Base-by-base conservation (phyloP, 2,329 filamentous ascomycete species). In the Diaporthe helianthi region DNA sequence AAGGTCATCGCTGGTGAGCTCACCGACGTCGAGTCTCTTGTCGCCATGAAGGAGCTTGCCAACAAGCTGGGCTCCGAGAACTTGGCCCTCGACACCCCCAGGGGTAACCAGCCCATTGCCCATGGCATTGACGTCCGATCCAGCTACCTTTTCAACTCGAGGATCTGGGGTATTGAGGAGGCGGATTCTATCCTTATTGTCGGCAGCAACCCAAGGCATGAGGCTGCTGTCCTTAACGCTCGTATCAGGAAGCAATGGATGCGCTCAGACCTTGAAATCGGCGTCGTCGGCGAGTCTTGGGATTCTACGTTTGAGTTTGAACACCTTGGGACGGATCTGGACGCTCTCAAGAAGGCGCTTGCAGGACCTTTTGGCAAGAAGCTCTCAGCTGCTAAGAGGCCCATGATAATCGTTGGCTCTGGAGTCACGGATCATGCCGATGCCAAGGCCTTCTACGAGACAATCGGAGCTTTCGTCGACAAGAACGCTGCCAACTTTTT, bases 241-340 rank as follows among this genome's bases (percentile, higher is more conserved):
- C 93, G 96, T 74, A 99, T 99, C 78, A 89, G 96, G 77, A 99
- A 99, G 86, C 94, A 98, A 81, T 99, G 95, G 92, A 86, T 99
- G 75, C 91, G 94, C 75, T 98, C 96, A 44, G 94, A 98, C 75
- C 89, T 99, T 29, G 92, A 98, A 80, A 89, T 99, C 76, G 96
- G 92, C 73, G 89, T 98, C 70, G 90, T 99, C 74, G 96, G 96
- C 73, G 92, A 98, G 83, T 83, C 90, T 47, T 99, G 95, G 80
- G 90, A 97, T 60, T 97, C 94, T 68, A 99, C 94, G 38, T 99
- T 98, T 77, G 94, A 97, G 76, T 97, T 95, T 77, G 91, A 97
- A 81, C 93, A 98, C 78, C 88, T 98, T 49, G 96, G 96, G 74
- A 84, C 86, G 64, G 92, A 95, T 79, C 87, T 92, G 71, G 88